Conservation (phyloP, 2,329 filamentous ascomycete genomes). For the Aspergillus brunneoviolaceus region DNA sequence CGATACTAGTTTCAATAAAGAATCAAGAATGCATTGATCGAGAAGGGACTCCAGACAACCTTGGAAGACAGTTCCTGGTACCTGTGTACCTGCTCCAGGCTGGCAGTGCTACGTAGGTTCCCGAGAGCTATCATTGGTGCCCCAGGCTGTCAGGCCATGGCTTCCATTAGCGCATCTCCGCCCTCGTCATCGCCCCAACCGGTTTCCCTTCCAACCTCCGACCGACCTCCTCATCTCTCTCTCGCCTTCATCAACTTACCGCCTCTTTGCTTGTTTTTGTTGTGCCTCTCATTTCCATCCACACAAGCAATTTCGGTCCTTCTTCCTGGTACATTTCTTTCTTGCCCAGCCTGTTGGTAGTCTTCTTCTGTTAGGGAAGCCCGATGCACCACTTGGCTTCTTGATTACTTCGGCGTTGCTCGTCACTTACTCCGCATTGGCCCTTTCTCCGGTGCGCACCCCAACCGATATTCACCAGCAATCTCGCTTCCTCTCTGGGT, state of each 20-base stretch:
- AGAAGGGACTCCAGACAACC: too few relatives aligned
- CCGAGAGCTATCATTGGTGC: constrained; percentile 11
- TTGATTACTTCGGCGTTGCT: constrained; percentile 10
- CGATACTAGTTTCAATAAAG: too few relatives aligned
- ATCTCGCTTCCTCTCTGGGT: neutral
- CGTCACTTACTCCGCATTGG: constrained; percentile 17
- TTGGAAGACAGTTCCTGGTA: neutral
- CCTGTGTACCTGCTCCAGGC: neutral
- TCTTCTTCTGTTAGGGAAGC: neutral
- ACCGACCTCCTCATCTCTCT: constrained; percentile 4
- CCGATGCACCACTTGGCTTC: constrained; percentile 1
- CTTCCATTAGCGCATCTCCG: constrained; percentile 22
- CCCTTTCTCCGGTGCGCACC: constrained; percentile 2
- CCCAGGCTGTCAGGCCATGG: constrained; percentile 22
- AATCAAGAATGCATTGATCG: too few relatives aligned
- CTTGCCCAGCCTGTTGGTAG: neutral
- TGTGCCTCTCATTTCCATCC: neutral
- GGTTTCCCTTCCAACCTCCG: constrained; percentile 4
- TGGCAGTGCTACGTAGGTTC: neutral
- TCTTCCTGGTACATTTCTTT: neutral
- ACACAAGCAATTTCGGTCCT: neutral
- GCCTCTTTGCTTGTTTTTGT: constrained; percentile 4
- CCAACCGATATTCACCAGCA: neutral
- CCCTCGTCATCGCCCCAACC: constrained; percentile 32
- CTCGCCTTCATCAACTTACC: neutral